Evolutionary conservation across 2,329 filamentous ascomycete species (phyloP), one percentile per base, ranked within the genome.

Genomic region (Colletotrichum liaoningense): DNA sequence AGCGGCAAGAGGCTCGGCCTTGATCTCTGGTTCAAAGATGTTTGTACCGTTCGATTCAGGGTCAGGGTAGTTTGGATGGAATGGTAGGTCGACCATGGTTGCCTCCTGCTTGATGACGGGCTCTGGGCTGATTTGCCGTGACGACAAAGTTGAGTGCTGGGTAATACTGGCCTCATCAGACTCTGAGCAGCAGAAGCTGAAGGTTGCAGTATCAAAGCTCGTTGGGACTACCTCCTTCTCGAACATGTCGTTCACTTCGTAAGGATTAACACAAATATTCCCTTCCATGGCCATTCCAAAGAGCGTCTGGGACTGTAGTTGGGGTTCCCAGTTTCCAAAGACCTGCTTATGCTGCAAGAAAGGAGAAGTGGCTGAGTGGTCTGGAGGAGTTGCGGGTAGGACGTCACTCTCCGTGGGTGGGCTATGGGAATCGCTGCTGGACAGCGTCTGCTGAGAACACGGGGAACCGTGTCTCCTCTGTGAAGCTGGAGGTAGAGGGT

Each of bases 331-430:
- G 5, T 56, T 35, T 11, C 55, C 52, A 1, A 28, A 14, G 30
- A 56, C 69, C 12, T 69, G 63, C 57, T 76, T 74, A 1, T 79
- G 77, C 19, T 67, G 55, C 6, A 77, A 69, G 55, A 75, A 81
- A 1, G 81, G 80, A n/a, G 82, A 79, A 58, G 81, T 76, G 22
- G 79, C 59, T 30, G 79, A 77, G 35, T 79, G 77, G 56, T 85
- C 84, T 14, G 80, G 78, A 2, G 84, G 83, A 2, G 85, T 85
- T 33, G 79, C 77, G 11, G 84, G 84, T 63, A 79, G 81, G 28
- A 80, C 79, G 63, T 87, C 84, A 67, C 80, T 81, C n/a, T 86
- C 84, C 5, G 81, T 77, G 4, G 79, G 80, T 19, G 84, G 84
- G 49, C 84, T 86, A 26, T 80, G 78, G 30, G 78, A 79, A 64